Evolutionary conservation across 2,329 filamentous ascomycete genomes (phyloP).

Genomic region (Fusarium sp.): DNA sequence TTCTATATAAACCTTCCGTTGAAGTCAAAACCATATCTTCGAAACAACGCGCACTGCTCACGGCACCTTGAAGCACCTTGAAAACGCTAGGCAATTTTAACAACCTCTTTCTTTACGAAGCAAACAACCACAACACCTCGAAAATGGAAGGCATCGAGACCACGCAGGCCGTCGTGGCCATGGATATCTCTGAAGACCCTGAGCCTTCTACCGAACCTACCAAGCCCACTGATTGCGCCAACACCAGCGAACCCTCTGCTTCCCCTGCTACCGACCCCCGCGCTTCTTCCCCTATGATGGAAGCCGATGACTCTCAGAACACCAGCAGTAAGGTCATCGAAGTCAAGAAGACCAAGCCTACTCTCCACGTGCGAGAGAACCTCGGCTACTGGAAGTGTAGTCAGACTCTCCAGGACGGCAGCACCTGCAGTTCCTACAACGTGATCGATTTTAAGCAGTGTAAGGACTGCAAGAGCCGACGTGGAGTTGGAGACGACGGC

Average conservation of each 20-base stretch:
- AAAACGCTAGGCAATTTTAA: not conserved
- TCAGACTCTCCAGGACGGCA: conserved; percentile 19
- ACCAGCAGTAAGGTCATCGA: conserved; percentile 4
- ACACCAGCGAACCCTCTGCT: not conserved
- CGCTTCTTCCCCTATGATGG: not conserved
- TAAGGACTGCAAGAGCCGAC: conserved; percentile 26
- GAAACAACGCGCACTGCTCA: not conserved
- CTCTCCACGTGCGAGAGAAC: conserved; percentile 21
- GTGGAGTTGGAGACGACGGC: conserved; percentile 25
- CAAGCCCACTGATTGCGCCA: not conserved
- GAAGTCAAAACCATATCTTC: not conserved
- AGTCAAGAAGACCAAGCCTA: conserved; percentile 14
- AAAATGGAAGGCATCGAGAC: conserved; percentile 18
- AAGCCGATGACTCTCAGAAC: not conserved
- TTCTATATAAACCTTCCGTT: not conserved
- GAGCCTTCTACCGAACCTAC: not conserved
- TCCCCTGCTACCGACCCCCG: not conserved
- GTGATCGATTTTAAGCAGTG: conserved; percentile 23
- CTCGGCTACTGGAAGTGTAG: conserved; percentile 30
- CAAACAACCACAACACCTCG: not conserved
- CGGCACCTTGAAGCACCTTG: not conserved
- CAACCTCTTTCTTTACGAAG: not conserved
- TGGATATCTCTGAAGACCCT: conserved; percentile 14
- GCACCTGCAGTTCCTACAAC: conserved; percentile 19
- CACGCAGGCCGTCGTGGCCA: conserved; percentile 4